Base-by-base conservation (phyloP, 73 alveolate species). In the Uronychia setigera region DNA sequence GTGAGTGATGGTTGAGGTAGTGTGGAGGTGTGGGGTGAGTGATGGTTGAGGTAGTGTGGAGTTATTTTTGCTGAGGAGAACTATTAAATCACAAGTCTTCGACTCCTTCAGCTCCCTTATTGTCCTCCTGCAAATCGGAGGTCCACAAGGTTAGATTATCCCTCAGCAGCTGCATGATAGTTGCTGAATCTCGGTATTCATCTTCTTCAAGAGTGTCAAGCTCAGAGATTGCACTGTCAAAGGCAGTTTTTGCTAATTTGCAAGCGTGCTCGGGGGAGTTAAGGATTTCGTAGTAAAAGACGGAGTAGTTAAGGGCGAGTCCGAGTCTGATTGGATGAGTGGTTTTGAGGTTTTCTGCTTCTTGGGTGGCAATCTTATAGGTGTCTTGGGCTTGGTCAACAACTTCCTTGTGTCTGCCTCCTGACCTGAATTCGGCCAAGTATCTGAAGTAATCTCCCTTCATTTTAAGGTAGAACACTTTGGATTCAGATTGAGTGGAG, bases 401-500 rank as follows among this genome's bases (percentile, higher is more conserved):
- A 33, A 96, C 97, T 35, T 84, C 93, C 58, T 91, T 93, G 77
- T 96, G 86, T 76, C 93, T 95, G 46, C 92, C 96, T 1, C 95
- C 99, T 32, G 92, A 77, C 27, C 76, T 86, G 92, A 95, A 95
- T 77, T 97, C 99, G 31, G 99, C 98, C 31, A 97, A 84, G 92
- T 97, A 97, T 83, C 99, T 91, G 85, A 87, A 95, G 89, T 97
- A 97, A 88, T 97, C 99, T 26, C 99, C 99, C 88, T 95, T 97
- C 99, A 97, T 97, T 87, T 97, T 97, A 77, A 88, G 87, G 87
- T 90, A 93, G 85, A 93, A 93, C 31, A 93, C 95, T 80, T 93
- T 93, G 74, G 80, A 27, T 26, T 67, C 79, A 31, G 87, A 82
- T 30, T 82, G 58, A 9, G 87, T 76, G 78, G 93, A 85, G 80